These are phyloP conservation scores for Arthrobotrys sphaeroides DNA, from an alignment of 2,329 filamentous ascomycete genomes.

Conservation along the genomic window DNA sequence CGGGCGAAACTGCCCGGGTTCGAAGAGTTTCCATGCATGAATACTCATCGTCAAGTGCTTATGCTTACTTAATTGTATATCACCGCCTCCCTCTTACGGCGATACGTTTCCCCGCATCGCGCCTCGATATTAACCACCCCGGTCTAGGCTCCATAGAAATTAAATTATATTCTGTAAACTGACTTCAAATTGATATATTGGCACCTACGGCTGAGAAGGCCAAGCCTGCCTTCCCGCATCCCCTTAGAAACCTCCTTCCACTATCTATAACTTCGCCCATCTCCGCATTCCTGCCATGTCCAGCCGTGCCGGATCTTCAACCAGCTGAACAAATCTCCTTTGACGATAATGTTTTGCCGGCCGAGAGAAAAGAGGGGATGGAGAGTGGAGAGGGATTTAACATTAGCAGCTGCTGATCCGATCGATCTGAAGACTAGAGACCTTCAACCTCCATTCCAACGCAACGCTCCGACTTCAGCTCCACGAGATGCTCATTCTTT, in stretches of 20 bases:
- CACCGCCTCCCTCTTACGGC: slow-evolving; percentile 10
- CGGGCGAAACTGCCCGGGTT: no score
- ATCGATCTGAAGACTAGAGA: neutral
- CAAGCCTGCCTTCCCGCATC: neutral
- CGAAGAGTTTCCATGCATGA: no score
- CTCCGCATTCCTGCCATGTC: slow-evolving; percentile 29
- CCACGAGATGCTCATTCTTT: slow-evolving; percentile 2
- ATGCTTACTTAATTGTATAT: no score
- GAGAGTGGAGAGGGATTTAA: neutral
- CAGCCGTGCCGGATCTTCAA: neutral
- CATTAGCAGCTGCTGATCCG: slow-evolving; percentile 14
- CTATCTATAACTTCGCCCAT: slow-evolving; percentile 12
- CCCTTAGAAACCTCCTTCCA: slow-evolving; percentile 3
- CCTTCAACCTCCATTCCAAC: slow-evolving; percentile 48
- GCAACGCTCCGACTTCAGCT: slow-evolving; percentile 6
- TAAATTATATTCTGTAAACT: no score
- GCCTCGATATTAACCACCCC: neutral
- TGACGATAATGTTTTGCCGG: neutral
- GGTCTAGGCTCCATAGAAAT: neutral
- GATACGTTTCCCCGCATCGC: neutral
- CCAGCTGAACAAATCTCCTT: neutral
- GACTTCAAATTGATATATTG: neutral
- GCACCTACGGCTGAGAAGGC: neutral
- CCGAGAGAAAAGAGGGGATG: neutral
- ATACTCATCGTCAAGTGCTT: no score